Evolutionary conservation across 2,329 filamentous ascomycete species (phyloP).

Genomic region (Monosporascus ibericus): DNA sequence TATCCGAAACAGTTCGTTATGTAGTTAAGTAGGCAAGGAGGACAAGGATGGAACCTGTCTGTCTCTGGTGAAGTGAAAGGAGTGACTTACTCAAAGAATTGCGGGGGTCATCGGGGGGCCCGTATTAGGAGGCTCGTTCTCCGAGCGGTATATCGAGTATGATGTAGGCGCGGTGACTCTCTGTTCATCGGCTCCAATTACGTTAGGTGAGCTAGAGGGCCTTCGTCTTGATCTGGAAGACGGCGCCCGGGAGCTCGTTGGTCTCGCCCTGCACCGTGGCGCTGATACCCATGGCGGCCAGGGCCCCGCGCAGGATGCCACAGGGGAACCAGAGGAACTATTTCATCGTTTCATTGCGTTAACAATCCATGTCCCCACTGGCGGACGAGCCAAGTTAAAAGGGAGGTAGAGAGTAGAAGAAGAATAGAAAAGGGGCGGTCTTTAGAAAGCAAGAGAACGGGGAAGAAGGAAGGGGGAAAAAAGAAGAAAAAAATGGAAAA

Average conservation of each 20-base stretch:
- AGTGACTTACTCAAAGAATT: too few relatives aligned
- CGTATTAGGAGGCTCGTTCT: too few relatives aligned
- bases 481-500: conserved; percentile 2
- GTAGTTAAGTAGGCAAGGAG: too few relatives aligned
- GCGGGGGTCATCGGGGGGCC: too few relatives aligned
- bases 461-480: not conserved
- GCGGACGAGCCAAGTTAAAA: not conserved
- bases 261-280: conserved; percentile 90
- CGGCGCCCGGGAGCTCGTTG: conserved; percentile 76
- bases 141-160: too few relatives aligned
- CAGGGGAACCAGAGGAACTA: conserved; percentile 95
- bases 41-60: too few relatives aligned
- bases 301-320: conserved; percentile 83
- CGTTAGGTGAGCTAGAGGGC: conserved; percentile 45
- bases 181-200: not conserved
- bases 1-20: too few relatives aligned
- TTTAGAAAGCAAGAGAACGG: not conserved
- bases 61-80: too few relatives aligned
- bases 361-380: not conserved
- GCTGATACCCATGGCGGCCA: conserved; percentile 85
- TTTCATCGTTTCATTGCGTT: not conserved
- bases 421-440: conserved; percentile 3
- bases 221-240: conserved; percentile 91
- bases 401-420: not conserved
- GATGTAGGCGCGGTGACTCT: too few relatives aligned